phyloP scores from a whole-genome alignment of 305 asterid genomes.

The Petunia hybrid region DNA sequence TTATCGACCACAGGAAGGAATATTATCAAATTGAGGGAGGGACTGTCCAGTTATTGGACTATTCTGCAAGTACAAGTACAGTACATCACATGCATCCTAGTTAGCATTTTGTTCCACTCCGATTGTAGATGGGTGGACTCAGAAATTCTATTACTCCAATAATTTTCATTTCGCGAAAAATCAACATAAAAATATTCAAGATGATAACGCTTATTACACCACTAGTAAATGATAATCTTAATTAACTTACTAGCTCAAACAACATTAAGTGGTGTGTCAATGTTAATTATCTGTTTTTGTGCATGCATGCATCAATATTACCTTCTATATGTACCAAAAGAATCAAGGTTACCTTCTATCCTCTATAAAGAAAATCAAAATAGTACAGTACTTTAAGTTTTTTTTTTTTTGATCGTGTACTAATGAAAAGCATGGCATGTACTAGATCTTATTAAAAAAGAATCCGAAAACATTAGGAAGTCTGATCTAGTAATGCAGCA shows the following conservation, averaged over 20 bases:
- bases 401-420: too few species aligned
- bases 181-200: too few species aligned
- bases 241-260: neutral
- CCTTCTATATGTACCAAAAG: too few species aligned
- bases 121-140: neutral
- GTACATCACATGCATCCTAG: neutral
- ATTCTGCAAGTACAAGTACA: neutral
- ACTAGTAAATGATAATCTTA: neutral
- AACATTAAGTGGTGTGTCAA: neutral
- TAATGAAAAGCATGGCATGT: too few species aligned
- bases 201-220: neutral
- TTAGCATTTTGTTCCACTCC: neutral
- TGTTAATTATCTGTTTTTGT: neutral
- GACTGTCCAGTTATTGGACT: neutral
- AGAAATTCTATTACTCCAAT: neutral
- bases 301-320: too few species aligned
- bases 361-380: too few species aligned
- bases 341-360: too few species aligned
- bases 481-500: neutral
- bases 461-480: neutral
- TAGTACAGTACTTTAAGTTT: too few species aligned
- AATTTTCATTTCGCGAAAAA: too few species aligned
- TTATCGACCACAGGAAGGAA: neutral
- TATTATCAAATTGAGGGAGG: conserved; percentile 1
- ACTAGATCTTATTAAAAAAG: neutral